Evolutionary conservation across 768 basidiomycete species (phyloP).

Genomic region (Suillus brevipes): DNA sequence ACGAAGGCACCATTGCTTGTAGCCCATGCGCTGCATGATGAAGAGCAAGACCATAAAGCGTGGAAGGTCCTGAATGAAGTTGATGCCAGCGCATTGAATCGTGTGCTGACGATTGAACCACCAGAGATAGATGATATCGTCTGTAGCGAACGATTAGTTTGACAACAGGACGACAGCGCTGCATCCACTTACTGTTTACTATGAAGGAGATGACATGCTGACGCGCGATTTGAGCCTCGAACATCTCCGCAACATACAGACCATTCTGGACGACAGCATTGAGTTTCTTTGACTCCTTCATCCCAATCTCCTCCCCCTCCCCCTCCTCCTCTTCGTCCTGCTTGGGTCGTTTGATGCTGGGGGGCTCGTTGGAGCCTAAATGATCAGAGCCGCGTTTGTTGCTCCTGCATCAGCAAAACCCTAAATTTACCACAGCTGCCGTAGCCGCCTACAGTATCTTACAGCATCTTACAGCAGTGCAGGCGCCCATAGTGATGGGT

Average conservation of each 20-base stretch:
- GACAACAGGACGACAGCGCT: not conserved
- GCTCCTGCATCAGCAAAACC: not conserved
- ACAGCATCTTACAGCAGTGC: too few species aligned
- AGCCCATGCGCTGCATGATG: not conserved
- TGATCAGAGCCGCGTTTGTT: not conserved
- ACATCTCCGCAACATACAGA: not conserved
- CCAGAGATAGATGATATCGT: not conserved
- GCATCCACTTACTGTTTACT: not conserved
- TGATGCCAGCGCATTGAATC: slow-evolving; percentile 6
- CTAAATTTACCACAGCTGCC: slow-evolving; percentile 1
- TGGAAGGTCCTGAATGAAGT: slow-evolving; percentile 7
- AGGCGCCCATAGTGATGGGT: too few species aligned
- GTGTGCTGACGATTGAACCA: slow-evolving; percentile 3
- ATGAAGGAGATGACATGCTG: not conserved
- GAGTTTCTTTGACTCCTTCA: not conserved
- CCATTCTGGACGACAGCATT: not conserved
- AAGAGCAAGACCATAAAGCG: slow-evolving; percentile 4
- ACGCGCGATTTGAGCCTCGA: not conserved
- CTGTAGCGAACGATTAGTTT: not conserved
- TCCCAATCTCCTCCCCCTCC: not conserved
- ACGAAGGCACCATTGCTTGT: slow-evolving; percentile 3
- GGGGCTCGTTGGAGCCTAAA: not conserved
- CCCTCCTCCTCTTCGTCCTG: not conserved
- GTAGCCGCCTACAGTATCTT: not conserved
- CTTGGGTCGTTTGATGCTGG: not conserved